phyloP scores from a whole-genome alignment of 1,284 basidiomycete genomes.

The Papiliotrema terrestris region DNA sequence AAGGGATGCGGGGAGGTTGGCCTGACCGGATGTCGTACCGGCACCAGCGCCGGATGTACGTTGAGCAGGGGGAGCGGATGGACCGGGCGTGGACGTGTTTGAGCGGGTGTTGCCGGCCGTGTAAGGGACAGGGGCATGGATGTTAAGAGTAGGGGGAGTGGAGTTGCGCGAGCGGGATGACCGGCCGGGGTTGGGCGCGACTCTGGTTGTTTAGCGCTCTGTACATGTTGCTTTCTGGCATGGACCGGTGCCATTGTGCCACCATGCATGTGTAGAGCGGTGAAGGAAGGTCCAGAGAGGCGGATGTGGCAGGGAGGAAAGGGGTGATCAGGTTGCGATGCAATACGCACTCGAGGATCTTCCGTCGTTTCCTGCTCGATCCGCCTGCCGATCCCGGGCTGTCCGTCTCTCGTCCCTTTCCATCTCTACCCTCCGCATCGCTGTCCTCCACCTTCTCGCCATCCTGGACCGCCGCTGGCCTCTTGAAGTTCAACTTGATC shows the following conservation, averaged over 20 bases:
- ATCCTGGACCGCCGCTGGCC: background rate
- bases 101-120: background rate
- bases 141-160: background rate
- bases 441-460: background rate
- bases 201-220: background rate
- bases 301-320: background rate
- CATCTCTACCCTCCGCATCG: background rate
- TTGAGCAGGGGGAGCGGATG: slow-evolving; percentile 1
- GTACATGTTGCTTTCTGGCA: too few species aligned
- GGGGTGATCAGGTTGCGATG: background rate
- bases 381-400: background rate
- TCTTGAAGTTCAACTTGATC: slow-evolving; percentile 7
- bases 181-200: slow-evolving; percentile 3
- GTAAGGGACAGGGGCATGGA: background rate
- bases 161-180: slow-evolving; percentile 2
- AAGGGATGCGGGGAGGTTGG: slow-evolving; percentile 4
- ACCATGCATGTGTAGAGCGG: background rate
- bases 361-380: background rate
- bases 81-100: background rate
- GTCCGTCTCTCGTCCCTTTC: background rate
- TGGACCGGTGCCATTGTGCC: background rate
- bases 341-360: slow-evolving; percentile 5
- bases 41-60: too few species aligned
- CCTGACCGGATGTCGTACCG: too few species aligned
- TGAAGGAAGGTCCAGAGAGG: background rate